Percentiles rank a stretch among this genome's conserved stretches.
Conservation (phyloP, 768 basidiomycete species). For the Tricholoma furcatifolium region DNA sequence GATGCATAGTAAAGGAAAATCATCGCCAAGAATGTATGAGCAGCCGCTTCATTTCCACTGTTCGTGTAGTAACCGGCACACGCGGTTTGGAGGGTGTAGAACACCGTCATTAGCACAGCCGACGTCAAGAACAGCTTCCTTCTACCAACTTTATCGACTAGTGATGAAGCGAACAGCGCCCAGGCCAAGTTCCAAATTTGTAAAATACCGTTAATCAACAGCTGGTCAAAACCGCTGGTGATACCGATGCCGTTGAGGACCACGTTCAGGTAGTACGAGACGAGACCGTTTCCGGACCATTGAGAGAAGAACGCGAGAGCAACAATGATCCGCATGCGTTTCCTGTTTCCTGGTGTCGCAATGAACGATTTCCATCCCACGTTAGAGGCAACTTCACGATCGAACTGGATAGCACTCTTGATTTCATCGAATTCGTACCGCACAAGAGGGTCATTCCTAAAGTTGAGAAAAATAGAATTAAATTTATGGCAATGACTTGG, state of each 20-base stretch:
- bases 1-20: no score
- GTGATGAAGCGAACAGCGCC: conserved; percentile 48
- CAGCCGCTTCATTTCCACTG: conserved; percentile 1
- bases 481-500: conserved; percentile 47
- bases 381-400: no score
- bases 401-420: no score
- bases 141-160: conserved; percentile 41
- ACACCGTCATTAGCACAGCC: conserved; percentile 13
- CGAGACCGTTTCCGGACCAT: no score
- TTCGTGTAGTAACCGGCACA: conserved; percentile 18
- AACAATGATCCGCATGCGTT: conserved; percentile 54
- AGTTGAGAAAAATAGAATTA: no score
- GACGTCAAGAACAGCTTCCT: neutral
- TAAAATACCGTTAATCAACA: conserved; percentile 46
- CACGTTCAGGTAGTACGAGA: no score
- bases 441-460: conserved; percentile 47
- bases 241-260: no score
- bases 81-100: conserved; percentile 59
- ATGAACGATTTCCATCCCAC: conserved; percentile 38
- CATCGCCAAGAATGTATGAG: neutral
- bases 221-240: conserved; percentile 27
- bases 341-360: conserved; percentile 50
- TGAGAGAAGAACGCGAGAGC: conserved; percentile 43
- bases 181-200: conserved; percentile 57
- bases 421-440: conserved; percentile 66